Conservation (phyloP, 2,329 filamentous ascomycete genomes). For the Aspergillus terreus region DNA sequence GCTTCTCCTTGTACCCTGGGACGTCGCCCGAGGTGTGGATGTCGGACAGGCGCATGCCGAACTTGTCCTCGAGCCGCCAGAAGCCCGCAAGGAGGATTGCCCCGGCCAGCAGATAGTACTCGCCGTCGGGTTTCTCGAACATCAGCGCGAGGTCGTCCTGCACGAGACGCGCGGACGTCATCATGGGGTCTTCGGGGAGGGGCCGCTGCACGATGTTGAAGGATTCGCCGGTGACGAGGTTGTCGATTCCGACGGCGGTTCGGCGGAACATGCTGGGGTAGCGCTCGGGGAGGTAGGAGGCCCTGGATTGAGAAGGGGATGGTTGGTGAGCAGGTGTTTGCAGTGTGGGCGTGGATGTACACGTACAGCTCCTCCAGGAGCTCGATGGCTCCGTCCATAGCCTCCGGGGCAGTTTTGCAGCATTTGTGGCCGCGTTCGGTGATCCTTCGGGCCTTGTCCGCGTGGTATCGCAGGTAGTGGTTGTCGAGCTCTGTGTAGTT, state of each 20-base stretch:
- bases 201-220: slow-evolving; percentile 66
- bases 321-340: not conserved
- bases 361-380: slow-evolving; percentile 66
- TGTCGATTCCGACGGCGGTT: slow-evolving; percentile 64
- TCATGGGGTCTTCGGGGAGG: slow-evolving; percentile 73
- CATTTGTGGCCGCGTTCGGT: slow-evolving; percentile 63
- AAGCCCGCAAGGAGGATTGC: slow-evolving; percentile 75
- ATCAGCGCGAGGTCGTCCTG: slow-evolving; percentile 84
- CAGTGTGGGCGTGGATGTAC: not conserved
- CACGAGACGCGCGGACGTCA: slow-evolving; percentile 65
- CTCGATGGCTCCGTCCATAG: slow-evolving; percentile 69
- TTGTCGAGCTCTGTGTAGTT: slow-evolving; percentile 66
- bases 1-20: slow-evolving; percentile 65
- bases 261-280: slow-evolving; percentile 69
- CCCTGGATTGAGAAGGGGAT: slow-evolving; percentile 22
- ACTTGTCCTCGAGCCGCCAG: slow-evolving; percentile 78
- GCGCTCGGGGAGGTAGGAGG: slow-evolving; percentile 65
- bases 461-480: slow-evolving; percentile 69
- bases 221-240: slow-evolving; percentile 65
- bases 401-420: slow-evolving; percentile 65
- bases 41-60: slow-evolving; percentile 71
- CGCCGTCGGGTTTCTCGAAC: slow-evolving; percentile 70
- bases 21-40: slow-evolving; percentile 78
- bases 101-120: slow-evolving; percentile 77
- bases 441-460: slow-evolving; percentile 67